Conservation (phyloP, 2,329 filamentous ascomycete genomes). For the Calonectria pseudoreteaudii region DNA sequence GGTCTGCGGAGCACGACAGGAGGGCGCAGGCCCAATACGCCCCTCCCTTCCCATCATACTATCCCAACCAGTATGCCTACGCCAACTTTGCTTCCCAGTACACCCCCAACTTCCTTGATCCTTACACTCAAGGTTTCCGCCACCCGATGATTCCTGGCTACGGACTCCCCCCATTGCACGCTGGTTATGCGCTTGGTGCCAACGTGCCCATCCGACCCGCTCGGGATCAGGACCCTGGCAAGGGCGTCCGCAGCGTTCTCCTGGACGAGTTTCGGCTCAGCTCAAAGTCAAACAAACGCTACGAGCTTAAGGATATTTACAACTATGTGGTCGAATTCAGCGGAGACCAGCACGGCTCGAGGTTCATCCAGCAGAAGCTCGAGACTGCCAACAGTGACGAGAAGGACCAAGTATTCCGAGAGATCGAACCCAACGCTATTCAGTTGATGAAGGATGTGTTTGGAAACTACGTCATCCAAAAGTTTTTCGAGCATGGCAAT, state of each 20-base stretch:
- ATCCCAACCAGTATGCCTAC: conserved; percentile 45
- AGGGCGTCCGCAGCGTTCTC: conserved; percentile 75
- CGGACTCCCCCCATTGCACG: conserved; percentile 48
- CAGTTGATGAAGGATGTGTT: conserved; percentile 97
- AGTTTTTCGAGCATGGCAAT: conserved; percentile 95
- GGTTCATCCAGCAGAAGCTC: conserved; percentile 94
- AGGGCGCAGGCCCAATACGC: conserved; percentile 48
- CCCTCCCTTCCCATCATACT: conserved; percentile 46
- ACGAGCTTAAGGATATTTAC: conserved; percentile 90
- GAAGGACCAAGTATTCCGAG: conserved; percentile 89
- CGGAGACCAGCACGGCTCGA: conserved; percentile 93
- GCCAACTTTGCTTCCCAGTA: conserved; percentile 50
- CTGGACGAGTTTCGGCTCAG: conserved; percentile 85
- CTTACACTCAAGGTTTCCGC: conserved; percentile 50
- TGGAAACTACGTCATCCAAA: conserved; percentile 98
- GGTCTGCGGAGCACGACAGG: conserved; percentile 53
- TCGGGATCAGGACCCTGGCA: conserved; percentile 69
- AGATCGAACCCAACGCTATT: conserved; percentile 85
- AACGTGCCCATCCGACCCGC: conserved; percentile 50
- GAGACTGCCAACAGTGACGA: conserved; percentile 95
- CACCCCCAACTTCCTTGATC: conserved; percentile 48
- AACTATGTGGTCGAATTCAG: conserved; percentile 92
- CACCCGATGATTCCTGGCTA: conserved; percentile 51
- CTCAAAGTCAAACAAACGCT: conserved; percentile 77
- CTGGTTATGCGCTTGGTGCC: conserved; percentile 44